Conservation (phyloP, 169 alveolate species). For the Eimeria tenella region DNA sequence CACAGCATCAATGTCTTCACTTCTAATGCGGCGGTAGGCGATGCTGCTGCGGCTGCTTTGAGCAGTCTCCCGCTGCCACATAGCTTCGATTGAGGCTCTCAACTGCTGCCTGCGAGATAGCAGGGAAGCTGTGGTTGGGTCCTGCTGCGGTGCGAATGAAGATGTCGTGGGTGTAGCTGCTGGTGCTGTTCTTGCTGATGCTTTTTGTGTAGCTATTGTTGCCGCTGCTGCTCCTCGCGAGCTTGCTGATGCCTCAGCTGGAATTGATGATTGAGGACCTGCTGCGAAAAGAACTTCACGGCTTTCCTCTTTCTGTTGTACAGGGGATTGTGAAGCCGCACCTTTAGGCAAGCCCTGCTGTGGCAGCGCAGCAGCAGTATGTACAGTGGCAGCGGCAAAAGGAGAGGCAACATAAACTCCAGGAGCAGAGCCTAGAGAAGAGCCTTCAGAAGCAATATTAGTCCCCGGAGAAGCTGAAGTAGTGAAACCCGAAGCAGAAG, state of each 20-base stretch:
- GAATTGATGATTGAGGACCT: neutral
- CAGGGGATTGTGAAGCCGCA: neutral
- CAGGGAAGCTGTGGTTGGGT: neutral
- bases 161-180: neutral
- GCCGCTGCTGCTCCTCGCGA: neutral
- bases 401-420: neutral
- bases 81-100: no score
- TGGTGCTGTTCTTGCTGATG: constrained; percentile 9
- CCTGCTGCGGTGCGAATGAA: neutral
- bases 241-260: neutral
- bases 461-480: neutral
- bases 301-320: neutral
- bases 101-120: no score
- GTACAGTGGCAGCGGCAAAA: neutral
- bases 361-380: neutral
- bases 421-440: neutral
- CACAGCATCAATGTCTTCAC: constrained; percentile 5
- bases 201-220: neutral
- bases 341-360: neutral
- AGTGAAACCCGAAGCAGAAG: neutral
- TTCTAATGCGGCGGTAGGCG: neutral
- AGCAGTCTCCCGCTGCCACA: neutral
- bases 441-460: neutral
- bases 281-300: neutral
- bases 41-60: neutral